A percentile compares a stretch with the other conserved stretches of the same genome.
These are phyloP conservation scores for Gaertneriomyces sp. DNA, from an alignment of 192 early-diverging fungal species.

Conservation along the genomic window DNA sequence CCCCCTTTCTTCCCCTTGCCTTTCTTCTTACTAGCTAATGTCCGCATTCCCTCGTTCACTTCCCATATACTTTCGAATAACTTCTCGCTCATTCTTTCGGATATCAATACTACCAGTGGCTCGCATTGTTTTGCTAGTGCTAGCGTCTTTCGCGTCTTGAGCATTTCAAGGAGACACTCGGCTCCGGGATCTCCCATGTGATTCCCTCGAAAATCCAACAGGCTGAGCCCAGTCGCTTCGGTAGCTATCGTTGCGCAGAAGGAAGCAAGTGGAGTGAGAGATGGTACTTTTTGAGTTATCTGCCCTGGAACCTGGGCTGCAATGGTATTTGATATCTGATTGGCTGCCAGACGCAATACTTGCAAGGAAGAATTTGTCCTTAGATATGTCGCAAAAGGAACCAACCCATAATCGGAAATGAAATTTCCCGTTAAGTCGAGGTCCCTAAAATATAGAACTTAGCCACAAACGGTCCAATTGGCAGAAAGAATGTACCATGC, in stretches of 20 bases:
- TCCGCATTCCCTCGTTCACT: conserved; percentile 40
- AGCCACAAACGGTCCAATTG: too few relatives aligned
- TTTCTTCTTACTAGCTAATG: conserved; percentile 30
- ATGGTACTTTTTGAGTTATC: conserved; percentile 6
- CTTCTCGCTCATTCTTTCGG: conserved; percentile 41
- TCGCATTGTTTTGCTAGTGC: conserved; percentile 27
- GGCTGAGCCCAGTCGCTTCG: conserved; percentile 20
- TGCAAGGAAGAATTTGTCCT: conserved; percentile 36
- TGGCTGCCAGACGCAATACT: conserved; percentile 31
- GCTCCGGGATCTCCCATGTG: conserved; percentile 36
- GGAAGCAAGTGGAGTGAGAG: conserved; percentile 24
- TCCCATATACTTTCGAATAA: conserved; percentile 41
- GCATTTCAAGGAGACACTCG: conserved; percentile 36
- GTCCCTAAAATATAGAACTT: conserved; percentile 21
- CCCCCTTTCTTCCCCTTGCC: conserved; percentile 30
- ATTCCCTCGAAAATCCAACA: conserved; percentile 39
- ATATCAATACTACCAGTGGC: conserved; percentile 27
- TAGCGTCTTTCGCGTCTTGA: conserved; percentile 29
- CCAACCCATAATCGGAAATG: conserved; percentile 34
- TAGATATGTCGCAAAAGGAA: conserved; percentile 24
- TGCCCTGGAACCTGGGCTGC: background rate
- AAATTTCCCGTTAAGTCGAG: conserved; percentile 35
- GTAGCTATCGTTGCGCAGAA: conserved; percentile 30
- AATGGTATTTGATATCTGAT: conserved; percentile 32
- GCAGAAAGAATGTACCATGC: background rate